Evolutionary conservation across 164 flowering plant genomes (phyloP), one percentile per base, ranked within the genome.

Genomic region (Vitis riparia): DNA sequence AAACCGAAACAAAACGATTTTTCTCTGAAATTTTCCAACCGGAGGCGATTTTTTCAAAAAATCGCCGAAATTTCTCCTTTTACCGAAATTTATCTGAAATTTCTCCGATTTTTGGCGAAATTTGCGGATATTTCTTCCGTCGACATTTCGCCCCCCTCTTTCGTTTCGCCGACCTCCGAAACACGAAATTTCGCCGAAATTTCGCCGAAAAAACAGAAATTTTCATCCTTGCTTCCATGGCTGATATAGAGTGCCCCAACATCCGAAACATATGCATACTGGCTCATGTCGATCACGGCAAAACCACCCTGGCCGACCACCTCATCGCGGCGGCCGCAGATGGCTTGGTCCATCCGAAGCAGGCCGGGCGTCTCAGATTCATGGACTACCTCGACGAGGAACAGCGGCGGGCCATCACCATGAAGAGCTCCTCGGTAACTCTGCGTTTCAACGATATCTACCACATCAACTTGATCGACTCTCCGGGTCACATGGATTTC

Each of bases 231-330:
- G n/a, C 44, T 37, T 37, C 44, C 44, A 76, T 78, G 87, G 81
- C 62, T 13, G 88, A 84, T 66, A 65, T 55, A 47, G 86, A 86
- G 71, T 37, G 73, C 13, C 59, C 51, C 19, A 86, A 81, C 47
- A 79, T 88, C 13, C 75, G 97, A 15, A 94, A 94, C 73, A 92
- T 90, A 19, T 94, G 98, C 75, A 94, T 94, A 50, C 85, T 94
- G 48, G 97, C 98, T 8, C 98, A 94, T 63, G 98, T 94, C 6
- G 98, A 94, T 73, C 98, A 94, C 65, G 97, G 98, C 14, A 94
- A 94, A 67, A 94, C 98, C 4, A 93, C 98, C 1, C 87, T 93
- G 4, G 97, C 97, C 7, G 98, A 93, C 73, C 98, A 93, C 59
- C 72, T 92, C 11, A 89, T 91, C 64, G 93, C 93, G 0, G 82